Percentiles rank a stretch among this genome's conserved stretches.
Conservation (phyloP, 164 flowering plant species). For the Tetracentron sinense region DNA sequence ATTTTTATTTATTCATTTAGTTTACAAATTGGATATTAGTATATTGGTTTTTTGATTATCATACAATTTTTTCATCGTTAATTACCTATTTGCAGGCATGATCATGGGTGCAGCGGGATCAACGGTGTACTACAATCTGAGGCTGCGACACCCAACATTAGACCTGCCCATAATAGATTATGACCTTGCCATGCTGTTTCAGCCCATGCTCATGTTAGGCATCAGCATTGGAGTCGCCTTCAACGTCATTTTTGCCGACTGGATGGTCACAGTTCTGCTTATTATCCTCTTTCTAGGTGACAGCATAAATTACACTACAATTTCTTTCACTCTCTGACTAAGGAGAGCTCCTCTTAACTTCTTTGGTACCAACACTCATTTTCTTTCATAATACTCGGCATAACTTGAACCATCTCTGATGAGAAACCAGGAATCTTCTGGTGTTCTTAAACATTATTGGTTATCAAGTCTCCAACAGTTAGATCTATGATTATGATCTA, state of each 20-base stretch:
- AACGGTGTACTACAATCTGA: slow-evolving; percentile 47
- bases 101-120: slow-evolving; percentile 57
- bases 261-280: slow-evolving; percentile 64
- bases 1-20: too few relatives aligned
- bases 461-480: too few relatives aligned
- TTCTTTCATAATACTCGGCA: too few relatives aligned
- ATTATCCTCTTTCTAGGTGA: slow-evolving; percentile 50
- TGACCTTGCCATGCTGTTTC: slow-evolving; percentile 55
- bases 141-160: slow-evolving; percentile 49
- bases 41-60: neutral
- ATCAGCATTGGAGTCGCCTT: slow-evolving; percentile 58
- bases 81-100: slow-evolving; percentile 58
- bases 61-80: too few relatives aligned
- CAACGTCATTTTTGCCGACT: slow-evolving; percentile 58
- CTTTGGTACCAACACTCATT: too few relatives aligned
- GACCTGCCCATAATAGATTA: slow-evolving; percentile 57
- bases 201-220: slow-evolving; percentile 67
- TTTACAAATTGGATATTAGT: too few relatives aligned
- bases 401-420: too few relatives aligned
- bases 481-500: too few relatives aligned
- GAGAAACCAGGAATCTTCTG: too few relatives aligned
- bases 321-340: too few relatives aligned
- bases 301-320: too few relatives aligned
- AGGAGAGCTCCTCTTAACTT: neutral
- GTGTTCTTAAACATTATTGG: too few relatives aligned